Evolutionary conservation across 805 yeast genomes (phyloP), one percentile per base, ranked within the genome.

Genomic region (Debaryomyces hansenii): DNA sequence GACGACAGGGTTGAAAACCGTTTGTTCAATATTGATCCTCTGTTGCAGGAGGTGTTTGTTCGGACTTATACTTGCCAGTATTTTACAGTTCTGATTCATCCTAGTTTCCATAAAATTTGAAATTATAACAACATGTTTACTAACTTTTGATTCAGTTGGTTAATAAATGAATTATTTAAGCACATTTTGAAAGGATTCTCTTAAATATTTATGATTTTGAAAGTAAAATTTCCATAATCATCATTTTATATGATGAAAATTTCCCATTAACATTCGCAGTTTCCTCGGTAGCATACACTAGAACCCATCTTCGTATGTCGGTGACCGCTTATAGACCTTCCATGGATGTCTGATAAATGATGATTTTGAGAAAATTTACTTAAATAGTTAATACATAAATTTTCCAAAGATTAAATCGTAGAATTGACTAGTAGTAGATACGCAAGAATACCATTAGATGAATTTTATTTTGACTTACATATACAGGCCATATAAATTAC

Each of bases 61-160:
- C 66, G 76, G 76, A 78, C 90, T 84, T 83, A 79, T 85, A 84
- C 91, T 86, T 84, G 94, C 94, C 94, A 86, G 90, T 85, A 84
- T 77, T 68, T 61, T 62, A 74, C 86, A 75, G 62, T 71, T 78
- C 87, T 83, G 87, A 83, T 74, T 68, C 72, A 60, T 58, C 34
- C 16, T 8, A 31, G 11, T 48, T 44, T 48, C 34, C 33, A n/a
- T 39, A 15, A n/a, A 24, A 18, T 24, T 39, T 12, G 42, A 21
- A 24, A 6, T 6, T 24, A 24, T 9, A 24, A 24, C 27, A 24
- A 24, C 27, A 24, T 28, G 4, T 12, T 31, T 31, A 31, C 34
- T 31, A 31, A 31, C 34, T 12, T n/a, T 31, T 15, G 40, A 24
- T 21, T 39, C 27, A 28, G 33, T 18, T 18, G 20, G 31, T 20